A percentile compares a stretch with the other conserved stretches of the same genome.
phyloP scores from a whole-genome alignment of 2,329 filamentous ascomycete genomes.

The Cercospora sp. region DNA sequence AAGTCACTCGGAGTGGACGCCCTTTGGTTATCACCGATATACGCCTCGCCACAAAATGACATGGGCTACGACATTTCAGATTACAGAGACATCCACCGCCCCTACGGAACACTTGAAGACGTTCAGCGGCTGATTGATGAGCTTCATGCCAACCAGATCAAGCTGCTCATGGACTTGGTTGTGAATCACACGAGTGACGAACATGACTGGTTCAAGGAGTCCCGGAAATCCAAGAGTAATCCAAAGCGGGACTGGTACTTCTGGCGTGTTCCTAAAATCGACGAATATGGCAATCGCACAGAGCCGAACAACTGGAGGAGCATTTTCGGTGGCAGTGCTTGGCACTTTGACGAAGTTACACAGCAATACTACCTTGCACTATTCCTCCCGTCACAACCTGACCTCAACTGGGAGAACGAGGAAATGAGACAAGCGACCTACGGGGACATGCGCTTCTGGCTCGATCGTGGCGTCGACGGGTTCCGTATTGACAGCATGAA shows the following conservation, averaged over 20 bases:
- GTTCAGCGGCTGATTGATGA: slow-evolving; percentile 47
- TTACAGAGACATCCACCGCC: slow-evolving; percentile 49
- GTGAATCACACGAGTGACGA: slow-evolving; percentile 42
- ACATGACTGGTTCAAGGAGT: slow-evolving; percentile 60
- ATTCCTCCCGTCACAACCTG: slow-evolving; percentile 49
- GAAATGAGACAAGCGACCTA: slow-evolving; percentile 48
- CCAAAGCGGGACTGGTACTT: slow-evolving; percentile 64
- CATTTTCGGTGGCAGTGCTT: slow-evolving; percentile 43
- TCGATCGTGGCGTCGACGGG: slow-evolving; percentile 44
- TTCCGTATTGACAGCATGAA: slow-evolving; percentile 54
- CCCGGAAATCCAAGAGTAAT: slow-evolving; percentile 51
- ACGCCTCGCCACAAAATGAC: slow-evolving; percentile 53
- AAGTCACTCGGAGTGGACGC: slow-evolving; percentile 59
- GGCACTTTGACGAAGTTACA: slow-evolving; percentile 50
- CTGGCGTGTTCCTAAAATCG: slow-evolving; percentile 61
- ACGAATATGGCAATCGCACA: slow-evolving; percentile 54
- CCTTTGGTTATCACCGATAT: slow-evolving; percentile 47
- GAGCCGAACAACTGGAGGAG: slow-evolving; percentile 58
- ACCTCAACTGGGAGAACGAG: slow-evolving; percentile 51
- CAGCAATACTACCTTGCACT: slow-evolving; percentile 51
- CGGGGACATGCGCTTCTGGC: slow-evolving; percentile 50
- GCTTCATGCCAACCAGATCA: slow-evolving; percentile 48
- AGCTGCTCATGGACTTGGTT: slow-evolving; percentile 49
- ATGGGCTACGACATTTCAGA: slow-evolving; percentile 56
- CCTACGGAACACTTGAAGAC: slow-evolving; percentile 50